These are phyloP conservation scores for Aspergillus candidus DNA, from an alignment of 2,329 filamentous ascomycete species.

Conservation along the genomic window DNA sequence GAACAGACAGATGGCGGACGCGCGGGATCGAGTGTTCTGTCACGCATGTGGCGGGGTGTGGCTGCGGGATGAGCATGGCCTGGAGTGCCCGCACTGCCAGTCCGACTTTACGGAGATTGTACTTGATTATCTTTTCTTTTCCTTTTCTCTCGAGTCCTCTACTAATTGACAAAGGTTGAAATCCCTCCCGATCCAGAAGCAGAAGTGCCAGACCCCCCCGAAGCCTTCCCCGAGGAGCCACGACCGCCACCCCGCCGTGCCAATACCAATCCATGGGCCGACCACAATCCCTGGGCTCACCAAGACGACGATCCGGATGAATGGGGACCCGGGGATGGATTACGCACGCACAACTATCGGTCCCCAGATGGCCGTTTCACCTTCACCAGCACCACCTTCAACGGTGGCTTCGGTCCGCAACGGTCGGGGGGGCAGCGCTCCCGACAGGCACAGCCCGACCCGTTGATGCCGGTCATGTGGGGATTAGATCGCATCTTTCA, in stretches of 20 bases:
- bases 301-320: conserved; percentile 34
- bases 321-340: conserved; percentile 14
- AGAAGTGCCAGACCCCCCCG: conserved; percentile 21
- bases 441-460: conserved; percentile 17
- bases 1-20: conserved; percentile 27
- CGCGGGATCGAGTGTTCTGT: conserved; percentile 71
- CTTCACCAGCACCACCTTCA: conserved; percentile 33
- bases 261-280: conserved; percentile 30
- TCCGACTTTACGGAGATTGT: conserved; percentile 84
- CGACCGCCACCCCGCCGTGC: conserved; percentile 12
- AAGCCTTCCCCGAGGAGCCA: conserved; percentile 15
- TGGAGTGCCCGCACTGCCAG: conserved; percentile 70
- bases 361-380: conserved; percentile 44
- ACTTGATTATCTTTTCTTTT: conserved; percentile 32
- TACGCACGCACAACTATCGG: conserved; percentile 35
- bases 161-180: conserved; percentile 24
- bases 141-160: neutral
- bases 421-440: conserved; percentile 10
- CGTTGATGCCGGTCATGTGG: conserved; percentile 25
- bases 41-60: conserved; percentile 77
- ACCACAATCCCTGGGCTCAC: conserved; percentile 45
- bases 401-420: conserved; percentile 17
- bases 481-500: conserved; percentile 44
- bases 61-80: conserved; percentile 61
- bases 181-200: conserved; percentile 24